Evolutionary conservation across 768 basidiomycete genomes (phyloP), one percentile per base, ranked within the genome.

Genomic region (Mycena rosella): DNA sequence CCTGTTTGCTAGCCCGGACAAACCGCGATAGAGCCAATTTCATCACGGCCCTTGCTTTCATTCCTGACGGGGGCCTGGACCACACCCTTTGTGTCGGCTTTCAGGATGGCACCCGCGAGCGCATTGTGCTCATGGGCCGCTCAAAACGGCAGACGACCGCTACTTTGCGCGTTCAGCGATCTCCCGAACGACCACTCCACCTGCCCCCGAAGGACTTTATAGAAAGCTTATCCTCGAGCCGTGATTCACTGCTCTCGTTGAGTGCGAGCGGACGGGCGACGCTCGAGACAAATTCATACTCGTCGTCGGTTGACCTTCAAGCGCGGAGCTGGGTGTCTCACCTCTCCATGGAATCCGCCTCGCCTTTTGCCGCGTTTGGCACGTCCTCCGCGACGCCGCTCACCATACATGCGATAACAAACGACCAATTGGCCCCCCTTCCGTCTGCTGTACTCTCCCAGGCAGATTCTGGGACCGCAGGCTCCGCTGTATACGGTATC

Each of bases 401-500:
- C 30, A 80, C 81, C 38, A 78, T 93, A 20, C 84, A 93, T 75
- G 63, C 84, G 40, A 80, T 95, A 61, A 73, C 81, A 9, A 79
- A 85, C 48, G 81, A 83, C 24, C 79, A 78, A 0, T 69, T 93
- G n/a, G 81, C 84, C 6, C 62, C 77, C 14, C 76, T 72, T 1
- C 89, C 93, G 8, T 80, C 82, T 47, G 81, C 85, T 49, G 75
- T 84, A 64, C 81, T 93, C 53, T 80, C 82, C 59, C 72, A 77
- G 30, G 75, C 78, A 59, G 72, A 65, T 15, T 68, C 66, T 4
- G 71, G 72, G 56, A 54, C 68, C 45, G 9, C 48, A 64, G 52
- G 64, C 5, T 86, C 88, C 36, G 91, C 93, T 1, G 94, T 94
- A 13, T 95, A 94, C 79, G 91, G 87, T 47, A 86, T 96, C 75